Percentiles rank a stretch among this genome's conserved stretches.
Evolutionary conservation across 1,284 basidiomycete species (phyloP).

Genomic region (Moesziomyces sp.): DNA sequence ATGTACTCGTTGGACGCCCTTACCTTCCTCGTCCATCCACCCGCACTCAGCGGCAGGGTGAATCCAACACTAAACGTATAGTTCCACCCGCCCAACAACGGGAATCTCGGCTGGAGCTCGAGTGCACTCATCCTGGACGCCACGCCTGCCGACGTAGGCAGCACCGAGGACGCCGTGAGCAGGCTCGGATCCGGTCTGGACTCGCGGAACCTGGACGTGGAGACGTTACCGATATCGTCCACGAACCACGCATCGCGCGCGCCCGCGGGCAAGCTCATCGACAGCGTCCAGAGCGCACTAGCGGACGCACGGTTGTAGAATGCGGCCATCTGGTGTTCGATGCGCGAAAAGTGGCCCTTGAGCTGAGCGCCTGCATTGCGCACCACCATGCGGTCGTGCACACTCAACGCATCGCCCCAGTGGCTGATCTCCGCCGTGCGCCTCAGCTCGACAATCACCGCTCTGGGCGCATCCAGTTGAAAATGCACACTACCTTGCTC

Average conservation of each 20-base stretch:
- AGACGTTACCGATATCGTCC: slow-evolving; percentile 86
- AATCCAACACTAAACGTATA: slow-evolving; percentile 94
- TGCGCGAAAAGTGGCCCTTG: slow-evolving; percentile 93
- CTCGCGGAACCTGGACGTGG: slow-evolving; percentile 85
- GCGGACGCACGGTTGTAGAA: slow-evolving; percentile 74
- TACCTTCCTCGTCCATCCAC: slow-evolving; percentile 72
- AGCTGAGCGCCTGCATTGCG: slow-evolving; percentile 89
- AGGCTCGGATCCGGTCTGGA: slow-evolving; percentile 65
- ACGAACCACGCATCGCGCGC: slow-evolving; percentile 51
- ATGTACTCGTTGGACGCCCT: slow-evolving; percentile 70
- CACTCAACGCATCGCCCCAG: slow-evolving; percentile 94
- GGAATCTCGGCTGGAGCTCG: slow-evolving; percentile 89
- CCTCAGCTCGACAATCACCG: slow-evolving; percentile 79
- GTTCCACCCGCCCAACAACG: slow-evolving; percentile 96
- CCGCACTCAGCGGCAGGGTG: slow-evolving; percentile 73
- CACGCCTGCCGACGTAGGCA: neutral
- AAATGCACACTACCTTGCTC: slow-evolving; percentile 78
- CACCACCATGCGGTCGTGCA: slow-evolving; percentile 85
- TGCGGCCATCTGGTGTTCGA: slow-evolving; percentile 82
- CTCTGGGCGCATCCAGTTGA: slow-evolving; percentile 79
- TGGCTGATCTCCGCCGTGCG: slow-evolving; percentile 91
- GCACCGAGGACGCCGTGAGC: slow-evolving; percentile 1
- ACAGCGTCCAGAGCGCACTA: slow-evolving; percentile 78
- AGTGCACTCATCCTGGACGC: slow-evolving; percentile 70
- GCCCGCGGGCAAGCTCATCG: slow-evolving; percentile 71